Percentiles rank a stretch among this genome's conserved stretches.
Evolutionary conservation across 306 rosid genomes (phyloP).

Genomic region (Betula pendula): DNA sequence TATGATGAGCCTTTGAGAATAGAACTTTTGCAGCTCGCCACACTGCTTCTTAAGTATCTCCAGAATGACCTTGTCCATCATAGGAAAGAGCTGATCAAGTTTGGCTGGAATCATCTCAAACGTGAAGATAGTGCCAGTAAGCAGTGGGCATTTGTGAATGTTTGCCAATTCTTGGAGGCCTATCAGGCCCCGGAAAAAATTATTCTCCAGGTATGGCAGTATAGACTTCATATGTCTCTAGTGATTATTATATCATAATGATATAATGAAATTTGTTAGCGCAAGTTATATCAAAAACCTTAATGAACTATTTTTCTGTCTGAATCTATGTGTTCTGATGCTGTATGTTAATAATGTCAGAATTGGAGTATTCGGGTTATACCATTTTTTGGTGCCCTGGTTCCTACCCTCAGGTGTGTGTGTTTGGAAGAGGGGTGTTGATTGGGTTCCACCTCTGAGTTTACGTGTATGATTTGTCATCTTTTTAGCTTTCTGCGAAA

Average conservation of each 20-base stretch:
- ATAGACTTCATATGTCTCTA: not conserved
- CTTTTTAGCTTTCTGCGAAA: not conserved
- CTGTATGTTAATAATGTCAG: not conserved
- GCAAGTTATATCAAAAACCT: not conserved
- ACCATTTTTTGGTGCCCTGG: not conserved
- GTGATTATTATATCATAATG: not conserved
- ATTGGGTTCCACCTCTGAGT: too few species aligned
- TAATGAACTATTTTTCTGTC: not conserved
- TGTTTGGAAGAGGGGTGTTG: too few species aligned
- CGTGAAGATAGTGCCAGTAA: constrained; percentile 99
- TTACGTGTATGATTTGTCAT: too few species aligned
- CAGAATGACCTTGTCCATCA: constrained; percentile 96
- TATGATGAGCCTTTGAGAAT: constrained; percentile 95
- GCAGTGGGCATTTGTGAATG: constrained; percentile 99
- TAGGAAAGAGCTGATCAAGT: constrained; percentile 92
- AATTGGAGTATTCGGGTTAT: not conserved
- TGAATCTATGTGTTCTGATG: not conserved
- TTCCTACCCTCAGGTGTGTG: too few species aligned
- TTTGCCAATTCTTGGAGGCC: constrained; percentile 98
- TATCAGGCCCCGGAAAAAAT: constrained; percentile 99
- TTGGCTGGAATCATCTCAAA: constrained; percentile 99
- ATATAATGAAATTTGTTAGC: constrained; percentile 9
- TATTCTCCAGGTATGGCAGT: constrained; percentile 77
- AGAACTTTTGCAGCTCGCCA: constrained; percentile 94
- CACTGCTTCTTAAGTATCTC: constrained; percentile 89